Evolutionary conservation across 176 grass and related monocot genomes (phyloP).

Genomic region (Zoysia japonica): DNA sequence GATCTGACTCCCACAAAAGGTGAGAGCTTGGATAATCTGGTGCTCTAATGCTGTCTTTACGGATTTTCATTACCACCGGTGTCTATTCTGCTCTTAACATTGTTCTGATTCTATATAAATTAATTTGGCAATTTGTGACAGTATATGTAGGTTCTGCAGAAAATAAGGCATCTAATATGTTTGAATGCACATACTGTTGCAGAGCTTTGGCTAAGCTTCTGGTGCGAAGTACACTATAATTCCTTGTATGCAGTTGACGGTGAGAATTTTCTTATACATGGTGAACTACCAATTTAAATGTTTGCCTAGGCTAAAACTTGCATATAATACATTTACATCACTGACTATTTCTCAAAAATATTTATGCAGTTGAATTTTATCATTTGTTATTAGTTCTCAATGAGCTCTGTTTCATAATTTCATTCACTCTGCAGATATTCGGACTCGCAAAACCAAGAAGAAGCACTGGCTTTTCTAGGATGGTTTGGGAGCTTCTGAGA

Average conservation of each 20-base stretch:
- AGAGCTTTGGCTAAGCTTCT: slow-evolving; percentile 97
- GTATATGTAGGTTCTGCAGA: background rate
- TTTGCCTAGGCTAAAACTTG: no score
- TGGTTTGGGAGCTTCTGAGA: slow-evolving; percentile 2
- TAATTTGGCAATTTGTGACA: background rate
- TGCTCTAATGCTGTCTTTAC: slow-evolving; percentile 13
- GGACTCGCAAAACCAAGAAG: slow-evolving; percentile 67
- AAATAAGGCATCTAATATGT: slow-evolving; percentile 30
- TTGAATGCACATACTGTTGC: slow-evolving; percentile 27
- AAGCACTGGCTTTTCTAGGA: slow-evolving; percentile 84
- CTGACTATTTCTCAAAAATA: background rate
- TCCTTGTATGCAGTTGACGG: slow-evolving; percentile 86
- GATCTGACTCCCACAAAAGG: slow-evolving; percentile 82
- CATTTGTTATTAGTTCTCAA: background rate
- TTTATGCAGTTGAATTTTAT: background rate
- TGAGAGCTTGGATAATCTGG: slow-evolving; percentile 29
- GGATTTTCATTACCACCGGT: background rate
- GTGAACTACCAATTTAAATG: background rate
- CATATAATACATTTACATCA: background rate
- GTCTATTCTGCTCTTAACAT: background rate
- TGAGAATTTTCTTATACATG: slow-evolving; percentile 33
- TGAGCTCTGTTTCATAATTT: background rate
- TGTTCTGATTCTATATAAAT: background rate
- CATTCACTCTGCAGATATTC: slow-evolving; percentile 54
- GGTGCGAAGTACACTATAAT: slow-evolving; percentile 99